phyloP scores from a whole-genome alignment of 352 stramenopile genomes.

The Phytophthora podocarpi region DNA sequence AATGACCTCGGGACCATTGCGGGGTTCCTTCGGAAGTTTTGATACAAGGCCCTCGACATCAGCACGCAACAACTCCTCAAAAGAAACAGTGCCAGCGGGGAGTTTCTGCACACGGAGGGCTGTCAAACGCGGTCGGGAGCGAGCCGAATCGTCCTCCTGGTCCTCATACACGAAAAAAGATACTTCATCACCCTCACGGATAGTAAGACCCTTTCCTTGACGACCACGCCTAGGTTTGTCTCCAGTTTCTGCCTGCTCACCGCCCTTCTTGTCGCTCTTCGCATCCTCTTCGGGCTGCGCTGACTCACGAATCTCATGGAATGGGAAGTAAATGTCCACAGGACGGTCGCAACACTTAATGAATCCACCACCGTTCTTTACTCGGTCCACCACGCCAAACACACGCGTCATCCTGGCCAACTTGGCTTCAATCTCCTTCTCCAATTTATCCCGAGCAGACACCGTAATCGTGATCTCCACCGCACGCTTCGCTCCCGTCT shows the following conservation, averaged over 20 bases:
- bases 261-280: constrained; percentile 28
- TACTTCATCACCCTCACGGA: constrained; percentile 74
- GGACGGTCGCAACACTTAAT: constrained; percentile 73
- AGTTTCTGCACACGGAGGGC: constrained; percentile 75
- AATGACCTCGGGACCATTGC: constrained; percentile 63
- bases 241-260: constrained; percentile 2
- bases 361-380: constrained; percentile 71
- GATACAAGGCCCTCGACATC: constrained; percentile 65
- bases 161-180: constrained; percentile 85
- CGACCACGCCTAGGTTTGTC: constrained; percentile 14
- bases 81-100: constrained; percentile 57
- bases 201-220: constrained; percentile 20
- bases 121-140: constrained; percentile 48
- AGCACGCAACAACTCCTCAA: constrained; percentile 62
- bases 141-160: constrained; percentile 47
- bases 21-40: constrained; percentile 70
- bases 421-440: constrained; percentile 75
- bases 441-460: constrained; percentile 65
- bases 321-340: constrained; percentile 75
- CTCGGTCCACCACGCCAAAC: constrained; percentile 56
- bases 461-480: constrained; percentile 65
- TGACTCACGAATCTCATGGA: constrained; percentile 64
- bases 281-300: constrained; percentile 21
- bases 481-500: constrained; percentile 64
- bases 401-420: constrained; percentile 61